phyloP scores from a whole-genome alignment of 2,329 filamentous ascomycete species.

The Diaporthe sp. region DNA sequence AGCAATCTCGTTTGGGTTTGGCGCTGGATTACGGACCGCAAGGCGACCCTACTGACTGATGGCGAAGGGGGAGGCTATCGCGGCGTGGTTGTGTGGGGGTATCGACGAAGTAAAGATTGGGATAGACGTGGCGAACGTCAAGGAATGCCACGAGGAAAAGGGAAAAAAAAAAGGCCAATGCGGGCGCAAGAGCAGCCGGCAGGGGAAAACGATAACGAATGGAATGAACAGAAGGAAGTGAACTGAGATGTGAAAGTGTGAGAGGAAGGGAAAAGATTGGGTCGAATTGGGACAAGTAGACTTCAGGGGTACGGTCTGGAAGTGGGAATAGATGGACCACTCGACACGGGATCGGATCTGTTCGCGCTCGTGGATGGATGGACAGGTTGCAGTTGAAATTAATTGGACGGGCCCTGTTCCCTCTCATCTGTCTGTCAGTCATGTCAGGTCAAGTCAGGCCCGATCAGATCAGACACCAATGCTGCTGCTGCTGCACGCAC shows the following conservation, averaged over 20 bases:
- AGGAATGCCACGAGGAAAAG: neutral
- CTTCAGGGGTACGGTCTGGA: slow-evolving; percentile 33
- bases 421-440: slow-evolving; percentile 19
- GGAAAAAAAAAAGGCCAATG: slow-evolving; percentile 7
- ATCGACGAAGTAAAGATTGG: slow-evolving; percentile 24
- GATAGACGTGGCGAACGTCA: slow-evolving; percentile 4
- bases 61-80: slow-evolving; percentile 22
- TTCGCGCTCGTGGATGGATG: slow-evolving; percentile 24
- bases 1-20: slow-evolving; percentile 24
- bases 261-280: slow-evolving; percentile 14
- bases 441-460: neutral
- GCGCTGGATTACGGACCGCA: slow-evolving; percentile 16
- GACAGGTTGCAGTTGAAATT: slow-evolving; percentile 34
- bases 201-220: slow-evolving; percentile 8
- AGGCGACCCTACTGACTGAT: slow-evolving; percentile 18
- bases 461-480: slow-evolving; percentile 22
- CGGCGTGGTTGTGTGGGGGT: slow-evolving; percentile 19
- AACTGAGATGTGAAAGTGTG: slow-evolving; percentile 11
- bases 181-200: slow-evolving; percentile 18
- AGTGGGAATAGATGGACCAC: slow-evolving; percentile 29
- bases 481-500: too few relatives aligned
- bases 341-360: slow-evolving; percentile 18
- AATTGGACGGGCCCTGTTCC: slow-evolving; percentile 31
- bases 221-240: neutral
- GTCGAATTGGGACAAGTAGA: slow-evolving; percentile 29